These are phyloP conservation scores for Aspergillus arachidicola DNA, from an alignment of 2,329 filamentous ascomycete genomes.

Conservation along the genomic window DNA sequence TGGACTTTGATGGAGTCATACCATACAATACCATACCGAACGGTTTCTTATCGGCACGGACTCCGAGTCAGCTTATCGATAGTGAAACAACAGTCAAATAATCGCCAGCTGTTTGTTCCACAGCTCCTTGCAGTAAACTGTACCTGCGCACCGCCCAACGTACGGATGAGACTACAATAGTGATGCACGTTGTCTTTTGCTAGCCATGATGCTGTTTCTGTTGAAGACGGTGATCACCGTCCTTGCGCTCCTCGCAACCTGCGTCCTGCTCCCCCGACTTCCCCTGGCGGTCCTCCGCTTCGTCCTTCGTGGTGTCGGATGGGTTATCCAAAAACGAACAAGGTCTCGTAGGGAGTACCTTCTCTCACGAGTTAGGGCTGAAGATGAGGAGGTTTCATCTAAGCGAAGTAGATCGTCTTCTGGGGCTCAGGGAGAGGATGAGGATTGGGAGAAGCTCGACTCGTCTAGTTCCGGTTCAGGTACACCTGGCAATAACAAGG, in stretches of 20 bases:
- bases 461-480: conserved; percentile 52
- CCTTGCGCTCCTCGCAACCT: conserved; percentile 36
- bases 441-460: conserved; percentile 72
- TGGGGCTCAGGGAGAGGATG: conserved; percentile 50
- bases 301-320: conserved; percentile 55
- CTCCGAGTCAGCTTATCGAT: conserved; percentile 15
- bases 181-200: not conserved
- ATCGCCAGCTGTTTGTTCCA: conserved; percentile 1
- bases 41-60: not conserved
- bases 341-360: conserved; percentile 63
- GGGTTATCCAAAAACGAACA: conserved; percentile 64
- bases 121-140: not conserved
- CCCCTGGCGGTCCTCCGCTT: conserved; percentile 36
- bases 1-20: not conserved
- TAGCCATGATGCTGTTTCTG: conserved; percentile 37
- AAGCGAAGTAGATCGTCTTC: conserved; percentile 29
- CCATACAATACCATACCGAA: not conserved
- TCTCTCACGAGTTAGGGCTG: conserved; percentile 47
- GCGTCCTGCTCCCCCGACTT: conserved; percentile 38
- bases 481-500: conserved; percentile 45
- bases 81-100: conserved; percentile 13
- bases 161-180: conserved; percentile 1
- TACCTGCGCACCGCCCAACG: not conserved
- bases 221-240: conserved; percentile 34
- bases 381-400: conserved; percentile 40